Evolutionary conservation across 2,329 filamentous ascomycete genomes (phyloP), one percentile per base, ranked within the genome.

Genomic region (Rhexocercosporidium sp.): DNA sequence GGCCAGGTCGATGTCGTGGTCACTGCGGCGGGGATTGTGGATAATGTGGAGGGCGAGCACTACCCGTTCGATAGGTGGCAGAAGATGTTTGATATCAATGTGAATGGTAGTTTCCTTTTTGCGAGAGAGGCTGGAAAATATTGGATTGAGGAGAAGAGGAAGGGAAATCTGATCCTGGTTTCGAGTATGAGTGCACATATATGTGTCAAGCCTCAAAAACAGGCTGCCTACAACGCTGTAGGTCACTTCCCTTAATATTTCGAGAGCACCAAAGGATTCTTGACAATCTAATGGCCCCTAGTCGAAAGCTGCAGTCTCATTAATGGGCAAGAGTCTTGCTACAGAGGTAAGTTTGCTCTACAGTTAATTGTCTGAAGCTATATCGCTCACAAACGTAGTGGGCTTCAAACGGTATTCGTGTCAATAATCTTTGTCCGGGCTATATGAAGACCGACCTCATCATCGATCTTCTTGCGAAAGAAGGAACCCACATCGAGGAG

Each of bases 371-470:
- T 9, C 14, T 11, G n/a, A 62, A 66, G 29, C 31, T 53, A 1
- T 25, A n/a, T 53, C 37, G 46, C 25, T 37, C 20, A 54, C 60
- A 65, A 4, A 69, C 39, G n/a, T 46, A 90, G 79, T 90, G 87
- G 87, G 88, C 86, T 22, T 78, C 82, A 20, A 81, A 88, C 75
- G 86, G 85, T 29, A 90, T 91, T 64, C 82, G 89, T 9, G 85
- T 91, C 68, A 91, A 91, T 76, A 90, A 86, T 1, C 81, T 91
- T 54, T 90, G 86, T 54, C 88, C 89, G 0, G 88, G 89, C 72
- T 84, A 84, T 66, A 83, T 84, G 68, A 73, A 75, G 44, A 79
- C 78, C 1, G 74, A 79, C 29, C 68, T 78, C 16, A 77, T 78
- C 34, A 75, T 74, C 18, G 74, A 76, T 44, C 66, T 78, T 14